Percentiles rank a stretch among this genome's conserved stretches.
Conservation (phyloP, 148 eudicot species). For the Chenopodium suecicum region DNA sequence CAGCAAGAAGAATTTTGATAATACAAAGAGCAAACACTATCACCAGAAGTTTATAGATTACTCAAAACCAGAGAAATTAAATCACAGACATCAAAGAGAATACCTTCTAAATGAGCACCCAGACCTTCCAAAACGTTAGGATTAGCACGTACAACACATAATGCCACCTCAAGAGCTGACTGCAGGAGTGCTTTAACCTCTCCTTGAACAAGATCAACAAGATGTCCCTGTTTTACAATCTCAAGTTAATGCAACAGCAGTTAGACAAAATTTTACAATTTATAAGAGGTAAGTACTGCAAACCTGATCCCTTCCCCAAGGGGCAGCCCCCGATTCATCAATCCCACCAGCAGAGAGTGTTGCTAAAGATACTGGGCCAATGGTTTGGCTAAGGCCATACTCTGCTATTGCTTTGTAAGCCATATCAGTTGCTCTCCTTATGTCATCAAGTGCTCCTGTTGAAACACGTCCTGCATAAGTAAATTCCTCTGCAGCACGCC, state of each 20-base stretch:
- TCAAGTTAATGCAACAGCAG: conserved; percentile 10
- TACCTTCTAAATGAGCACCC: conserved; percentile 89
- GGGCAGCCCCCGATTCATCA: conserved; percentile 71
- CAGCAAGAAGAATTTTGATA: too few relatives aligned
- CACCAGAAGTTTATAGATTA: background rate
- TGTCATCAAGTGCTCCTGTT: conserved; percentile 95
- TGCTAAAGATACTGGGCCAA: conserved; percentile 80
- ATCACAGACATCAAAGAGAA: background rate
- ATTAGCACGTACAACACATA: conserved; percentile 83
- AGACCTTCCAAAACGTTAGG: conserved; percentile 89
- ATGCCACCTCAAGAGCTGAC: conserved; percentile 85
- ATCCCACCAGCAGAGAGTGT: conserved; percentile 85
- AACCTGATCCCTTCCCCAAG: conserved; percentile 93
- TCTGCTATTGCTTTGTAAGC: conserved; percentile 96
- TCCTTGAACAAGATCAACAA: conserved; percentile 87
- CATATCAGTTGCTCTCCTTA: conserved; percentile 89
- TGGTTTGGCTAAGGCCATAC: conserved; percentile 76
- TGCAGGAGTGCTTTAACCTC: conserved; percentile 81
- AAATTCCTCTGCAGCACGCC: conserved; percentile 96
- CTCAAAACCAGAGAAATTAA: background rate
- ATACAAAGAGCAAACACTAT: background rate
- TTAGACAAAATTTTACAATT: background rate
- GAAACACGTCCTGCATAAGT: conserved; percentile 87
- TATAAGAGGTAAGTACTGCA: background rate
- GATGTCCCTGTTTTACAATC: conserved; percentile 60